These are phyloP conservation scores for Ophiostoma piceae DNA, from an alignment of 2,329 filamentous ascomycete species.

Conservation along the genomic window DNA sequence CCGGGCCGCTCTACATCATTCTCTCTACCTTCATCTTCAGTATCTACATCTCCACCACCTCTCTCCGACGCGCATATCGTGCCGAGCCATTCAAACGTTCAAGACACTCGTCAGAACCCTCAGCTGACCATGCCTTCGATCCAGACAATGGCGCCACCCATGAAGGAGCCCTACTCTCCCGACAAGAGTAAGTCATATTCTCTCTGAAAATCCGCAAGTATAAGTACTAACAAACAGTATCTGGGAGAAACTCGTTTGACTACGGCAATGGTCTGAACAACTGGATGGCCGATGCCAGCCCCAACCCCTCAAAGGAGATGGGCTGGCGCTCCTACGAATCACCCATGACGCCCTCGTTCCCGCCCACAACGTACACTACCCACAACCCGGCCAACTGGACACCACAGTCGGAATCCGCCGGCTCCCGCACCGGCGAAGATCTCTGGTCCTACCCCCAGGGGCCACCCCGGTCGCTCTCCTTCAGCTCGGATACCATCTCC, in stretches of 20 bases:
- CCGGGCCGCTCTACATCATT: not conserved
- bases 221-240: constrained; percentile 24
- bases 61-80: not conserved
- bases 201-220: too few species aligned
- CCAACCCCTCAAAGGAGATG: constrained; percentile 40
- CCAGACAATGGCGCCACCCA: constrained; percentile 43
- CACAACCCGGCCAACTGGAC: constrained; percentile 42
- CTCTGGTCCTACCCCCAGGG: constrained; percentile 39
- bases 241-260: constrained; percentile 29
- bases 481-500: constrained; percentile 40
- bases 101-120: constrained; percentile 38
- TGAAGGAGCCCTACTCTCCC: constrained; percentile 40
- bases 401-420: constrained; percentile 37
- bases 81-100: constrained; percentile 27
- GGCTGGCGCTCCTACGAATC: constrained; percentile 48
- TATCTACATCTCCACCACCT: not conserved
- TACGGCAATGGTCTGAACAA: constrained; percentile 39
- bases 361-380: constrained; percentile 37
- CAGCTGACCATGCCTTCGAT: constrained; percentile 43
- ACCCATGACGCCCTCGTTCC: constrained; percentile 46
- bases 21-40: not conserved
- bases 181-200: constrained; percentile 41
- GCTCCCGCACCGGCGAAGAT: constrained; percentile 37
- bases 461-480: constrained; percentile 27
- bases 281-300: constrained; percentile 45